A percentile compares a stretch with the other conserved stretches of the same genome.
Evolutionary conservation across 2,329 filamentous ascomycete species (phyloP).

Genomic region (Curvularia eragrostidis): DNA sequence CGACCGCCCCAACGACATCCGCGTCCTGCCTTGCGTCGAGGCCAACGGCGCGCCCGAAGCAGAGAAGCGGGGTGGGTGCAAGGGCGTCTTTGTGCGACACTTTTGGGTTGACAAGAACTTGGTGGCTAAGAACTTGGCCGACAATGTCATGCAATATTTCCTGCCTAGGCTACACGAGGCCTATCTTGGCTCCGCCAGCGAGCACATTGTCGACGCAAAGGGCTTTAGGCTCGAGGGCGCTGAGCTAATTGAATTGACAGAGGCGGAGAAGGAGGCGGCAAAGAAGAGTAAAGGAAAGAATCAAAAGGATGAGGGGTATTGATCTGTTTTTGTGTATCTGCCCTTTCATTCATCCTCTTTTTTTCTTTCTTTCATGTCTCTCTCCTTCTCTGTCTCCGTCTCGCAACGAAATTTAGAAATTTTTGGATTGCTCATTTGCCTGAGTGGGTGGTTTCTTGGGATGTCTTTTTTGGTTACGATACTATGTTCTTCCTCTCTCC

Average conservation of each 20-base stretch:
- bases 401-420: background rate
- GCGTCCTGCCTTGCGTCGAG: slow-evolving; percentile 48
- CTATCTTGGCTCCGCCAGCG: slow-evolving; percentile 35
- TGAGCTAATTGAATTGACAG: slow-evolving; percentile 41
- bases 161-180: slow-evolving; percentile 44
- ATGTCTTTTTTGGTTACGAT: background rate
- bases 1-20: slow-evolving; percentile 47
- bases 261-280: slow-evolving; percentile 38
- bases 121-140: slow-evolving; percentile 41
- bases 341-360: background rate
- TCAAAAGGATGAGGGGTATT: slow-evolving; percentile 47
- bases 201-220: slow-evolving; percentile 47
- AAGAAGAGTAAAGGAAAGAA: slow-evolving; percentile 36
- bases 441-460: too few relatives aligned
- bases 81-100: slow-evolving; percentile 50
- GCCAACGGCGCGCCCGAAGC: slow-evolving; percentile 49
- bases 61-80: slow-evolving; percentile 43
- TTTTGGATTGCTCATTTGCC: background rate
- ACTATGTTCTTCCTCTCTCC: background rate
- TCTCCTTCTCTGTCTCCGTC: background rate
- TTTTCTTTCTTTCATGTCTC: background rate
- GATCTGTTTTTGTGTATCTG: slow-evolving; percentile 5
- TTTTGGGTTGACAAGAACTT: slow-evolving; percentile 49
- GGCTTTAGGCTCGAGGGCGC: slow-evolving; percentile 43
- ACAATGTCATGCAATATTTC: slow-evolving; percentile 49